A percentile compares a stretch with the other conserved stretches of the same genome.
Conservation (phyloP, 371 early-diverging fungal genomes). For the Nematocida sp. region DNA sequence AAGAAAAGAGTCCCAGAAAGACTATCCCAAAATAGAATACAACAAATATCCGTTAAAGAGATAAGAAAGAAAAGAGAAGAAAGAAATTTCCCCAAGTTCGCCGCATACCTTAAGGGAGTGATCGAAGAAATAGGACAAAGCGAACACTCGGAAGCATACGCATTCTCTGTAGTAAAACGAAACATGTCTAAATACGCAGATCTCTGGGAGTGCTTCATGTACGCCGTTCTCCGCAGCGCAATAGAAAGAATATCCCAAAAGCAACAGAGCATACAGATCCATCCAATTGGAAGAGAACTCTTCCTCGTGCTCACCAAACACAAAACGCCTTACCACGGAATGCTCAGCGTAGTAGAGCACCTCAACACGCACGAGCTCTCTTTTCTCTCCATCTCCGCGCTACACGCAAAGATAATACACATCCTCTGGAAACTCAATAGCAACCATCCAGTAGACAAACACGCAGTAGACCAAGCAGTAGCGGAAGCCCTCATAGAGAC, state of each 20-base stretch:
- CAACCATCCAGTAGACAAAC: background rate
- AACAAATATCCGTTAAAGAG: background rate
- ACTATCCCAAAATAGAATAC: background rate
- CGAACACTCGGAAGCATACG: constrained; percentile 29
- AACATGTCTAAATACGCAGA: constrained; percentile 51
- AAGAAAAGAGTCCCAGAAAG: background rate
- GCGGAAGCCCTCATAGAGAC: background rate
- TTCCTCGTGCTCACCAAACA: background rate
- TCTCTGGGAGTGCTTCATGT: constrained; percentile 52
- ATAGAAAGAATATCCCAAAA: constrained; percentile 38
- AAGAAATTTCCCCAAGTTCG: constrained; percentile 47
- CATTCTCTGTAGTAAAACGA: constrained; percentile 38
- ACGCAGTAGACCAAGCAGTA: background rate
- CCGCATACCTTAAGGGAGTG: constrained; percentile 34
- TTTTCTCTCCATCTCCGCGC: constrained; percentile 35
- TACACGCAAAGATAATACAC: constrained; percentile 10
- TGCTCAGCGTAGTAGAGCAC: background rate
- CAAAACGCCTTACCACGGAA: background rate
- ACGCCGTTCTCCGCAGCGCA: constrained; percentile 35
- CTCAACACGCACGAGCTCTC: background rate
- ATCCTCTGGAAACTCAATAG: constrained; percentile 14
- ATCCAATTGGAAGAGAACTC: background rate
- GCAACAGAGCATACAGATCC: constrained; percentile 11
- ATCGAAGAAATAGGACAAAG: background rate
- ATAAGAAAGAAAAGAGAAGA: constrained; percentile 9